Conservation (phyloP, 371 early-diverging fungal genomes). For the Batkoa obscura region DNA sequence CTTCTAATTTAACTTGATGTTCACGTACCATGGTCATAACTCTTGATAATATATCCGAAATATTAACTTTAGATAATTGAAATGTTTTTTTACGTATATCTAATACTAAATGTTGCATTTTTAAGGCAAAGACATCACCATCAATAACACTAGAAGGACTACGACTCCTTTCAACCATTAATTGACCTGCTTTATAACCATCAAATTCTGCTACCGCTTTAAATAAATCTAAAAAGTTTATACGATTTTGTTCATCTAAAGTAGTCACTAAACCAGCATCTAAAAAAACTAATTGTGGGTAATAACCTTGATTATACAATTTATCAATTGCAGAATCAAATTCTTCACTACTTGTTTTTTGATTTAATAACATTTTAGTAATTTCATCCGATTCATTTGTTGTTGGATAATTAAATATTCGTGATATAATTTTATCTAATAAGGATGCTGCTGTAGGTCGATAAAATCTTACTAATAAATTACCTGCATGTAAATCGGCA, state of each 20-base stretch:
- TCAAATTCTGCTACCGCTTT: slow-evolving; percentile 67
- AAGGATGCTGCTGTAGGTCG: slow-evolving; percentile 21
- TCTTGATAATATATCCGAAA: slow-evolving; percentile 49
- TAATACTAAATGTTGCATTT: slow-evolving; percentile 56
- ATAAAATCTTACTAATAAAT: slow-evolving; percentile 72
- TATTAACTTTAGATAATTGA: slow-evolving; percentile 51
- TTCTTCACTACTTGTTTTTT: slow-evolving; percentile 14
- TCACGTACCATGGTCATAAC: slow-evolving; percentile 69
- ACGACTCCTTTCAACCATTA: slow-evolving; percentile 76
- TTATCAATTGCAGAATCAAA: slow-evolving; percentile 26
- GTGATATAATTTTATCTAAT: slow-evolving; percentile 10
- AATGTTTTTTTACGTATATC: slow-evolving; percentile 48
- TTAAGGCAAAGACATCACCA: slow-evolving; percentile 48
- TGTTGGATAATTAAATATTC: slow-evolving; percentile 13
- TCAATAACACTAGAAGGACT: slow-evolving; percentile 52
- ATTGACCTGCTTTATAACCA: slow-evolving; percentile 52
- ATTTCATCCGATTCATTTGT: slow-evolving; percentile 7
- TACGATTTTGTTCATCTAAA: slow-evolving; percentile 44
- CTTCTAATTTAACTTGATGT: slow-evolving; percentile 83
- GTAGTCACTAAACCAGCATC: slow-evolving; percentile 78
- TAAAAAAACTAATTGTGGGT: slow-evolving; percentile 60
- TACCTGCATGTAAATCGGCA: slow-evolving; percentile 87
- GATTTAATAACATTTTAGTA: slow-evolving; percentile 12
- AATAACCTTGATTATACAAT: slow-evolving; percentile 41
- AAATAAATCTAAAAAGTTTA: slow-evolving; percentile 80